Base-by-base conservation (phyloP, 192 early-diverging fungal species). In the Coemansia asiatica region DNA sequence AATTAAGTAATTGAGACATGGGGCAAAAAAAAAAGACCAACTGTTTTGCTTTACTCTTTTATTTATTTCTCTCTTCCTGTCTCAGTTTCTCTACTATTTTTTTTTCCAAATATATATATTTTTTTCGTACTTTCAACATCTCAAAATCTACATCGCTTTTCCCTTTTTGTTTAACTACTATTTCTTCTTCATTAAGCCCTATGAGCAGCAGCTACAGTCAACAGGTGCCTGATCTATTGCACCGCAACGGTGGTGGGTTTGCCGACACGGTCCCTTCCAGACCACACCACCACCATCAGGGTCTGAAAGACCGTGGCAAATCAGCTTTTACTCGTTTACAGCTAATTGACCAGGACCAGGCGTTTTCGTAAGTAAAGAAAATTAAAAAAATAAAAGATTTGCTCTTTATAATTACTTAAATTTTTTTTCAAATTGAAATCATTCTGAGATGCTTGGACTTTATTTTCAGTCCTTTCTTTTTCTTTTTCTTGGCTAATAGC, bases 331-430 rank as follows among this genome's bases (percentile, higher is more conserved):
- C 71, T 29, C 77, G 77, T 10, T 58, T 81, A 54, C 78, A 81
- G 66, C 29, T 81, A 48, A 66, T 81, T 31, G 78, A 81, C 72
- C 62, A 71, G 28, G 72, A 81, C 63, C 78, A 81, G 63, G 61
- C 58, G 58, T 81, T 81, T 35, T 74, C 77, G 77, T 80, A 80
- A 80, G 77, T 80, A 36, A 6, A 23, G 35, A 33, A 47, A 21
- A 33, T 38, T 18, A 29, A 29, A 18, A 16, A 16, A 19, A 16
- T 50, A 15, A n/a, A n/a, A n/a, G n/a, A n/a, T n/a, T n/a, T n/a
- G n/a, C n/a, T n/a, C 40, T 18, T 44, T 23, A 26, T 4, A 35
- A 33, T n/a, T 27, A 33, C 61, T 53, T 19, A 48, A 31, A 25
- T 22, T 61, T 47, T 4, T 12, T 26, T 54, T 54, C n/a, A 54